phyloP scores from a whole-genome alignment of 2,329 filamentous ascomycete species.

The Ceratocystis eucalypticola region DNA sequence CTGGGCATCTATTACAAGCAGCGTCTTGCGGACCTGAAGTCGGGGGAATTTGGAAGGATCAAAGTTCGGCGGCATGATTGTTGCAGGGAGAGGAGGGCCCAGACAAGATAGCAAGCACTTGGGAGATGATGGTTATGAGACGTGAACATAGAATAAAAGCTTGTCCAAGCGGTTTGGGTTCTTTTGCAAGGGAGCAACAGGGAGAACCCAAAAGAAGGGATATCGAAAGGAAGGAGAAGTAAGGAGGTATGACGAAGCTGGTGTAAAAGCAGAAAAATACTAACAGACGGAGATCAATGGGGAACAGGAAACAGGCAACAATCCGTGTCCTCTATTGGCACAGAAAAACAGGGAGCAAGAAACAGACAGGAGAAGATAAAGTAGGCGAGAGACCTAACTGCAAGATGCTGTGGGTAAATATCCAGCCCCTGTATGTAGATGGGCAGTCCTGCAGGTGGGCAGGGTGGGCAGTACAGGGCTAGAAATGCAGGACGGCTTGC shows the following conservation, averaged over 20 bases:
- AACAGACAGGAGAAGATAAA: background rate
- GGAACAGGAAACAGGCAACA: background rate
- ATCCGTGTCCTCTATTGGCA: background rate
- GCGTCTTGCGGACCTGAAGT: slow-evolving; percentile 49
- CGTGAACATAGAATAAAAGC: background rate
- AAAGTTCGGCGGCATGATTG: slow-evolving; percentile 27
- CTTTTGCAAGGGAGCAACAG: background rate
- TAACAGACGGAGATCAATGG: background rate
- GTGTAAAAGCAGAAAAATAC: background rate
- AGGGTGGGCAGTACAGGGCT: background rate
- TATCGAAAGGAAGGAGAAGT: background rate
- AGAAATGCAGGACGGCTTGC: background rate
- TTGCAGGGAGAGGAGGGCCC: background rate
- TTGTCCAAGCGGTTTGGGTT: background rate
- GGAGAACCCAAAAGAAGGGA: background rate
- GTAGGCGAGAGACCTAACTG: background rate
- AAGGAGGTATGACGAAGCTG: background rate
- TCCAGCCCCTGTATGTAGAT: background rate
- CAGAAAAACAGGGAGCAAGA: background rate
- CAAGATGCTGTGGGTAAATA: slow-evolving; percentile 1
- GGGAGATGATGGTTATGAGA: background rate
- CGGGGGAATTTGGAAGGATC: slow-evolving; percentile 42
- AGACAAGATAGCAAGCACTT: background rate
- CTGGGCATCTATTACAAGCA: slow-evolving; percentile 77
- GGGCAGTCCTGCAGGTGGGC: background rate